Conservation (phyloP, 1,139 yeast genomes). For the Suhomyces yuchorum region DNA sequence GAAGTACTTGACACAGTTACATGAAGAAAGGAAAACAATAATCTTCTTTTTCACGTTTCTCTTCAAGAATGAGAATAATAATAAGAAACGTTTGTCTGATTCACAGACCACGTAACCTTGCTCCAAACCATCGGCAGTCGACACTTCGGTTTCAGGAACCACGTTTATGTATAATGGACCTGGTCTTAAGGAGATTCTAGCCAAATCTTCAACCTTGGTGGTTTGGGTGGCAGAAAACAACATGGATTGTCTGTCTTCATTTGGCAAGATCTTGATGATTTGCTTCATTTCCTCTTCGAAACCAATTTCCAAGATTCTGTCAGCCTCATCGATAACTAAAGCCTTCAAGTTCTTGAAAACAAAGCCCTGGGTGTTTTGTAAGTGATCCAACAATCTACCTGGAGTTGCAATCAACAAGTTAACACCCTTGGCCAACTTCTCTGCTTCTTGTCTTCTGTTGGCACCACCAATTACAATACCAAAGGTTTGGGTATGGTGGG, state of each 20-base stretch:
- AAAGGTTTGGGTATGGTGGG: slow-evolving; percentile 86
- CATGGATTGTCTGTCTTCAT: slow-evolving; percentile 94
- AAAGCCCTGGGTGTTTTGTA: slow-evolving; percentile 93
- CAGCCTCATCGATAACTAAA: slow-evolving; percentile 94
- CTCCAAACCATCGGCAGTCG: slow-evolving; percentile 96
- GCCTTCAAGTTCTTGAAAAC: slow-evolving; percentile 94
- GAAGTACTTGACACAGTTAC: slow-evolving; percentile 95
- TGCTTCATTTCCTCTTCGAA: slow-evolving; percentile 99
- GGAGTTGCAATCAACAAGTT: slow-evolving; percentile 95
- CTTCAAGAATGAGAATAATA: slow-evolving; percentile 88
- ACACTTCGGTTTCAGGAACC: slow-evolving; percentile 75
- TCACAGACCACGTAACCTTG: slow-evolving; percentile 99
- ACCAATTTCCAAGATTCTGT: slow-evolving; percentile 93
- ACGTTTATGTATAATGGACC: slow-evolving; percentile 97
- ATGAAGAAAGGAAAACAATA: slow-evolving; percentile 92
- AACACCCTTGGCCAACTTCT: slow-evolving; percentile 89
- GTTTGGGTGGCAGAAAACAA: slow-evolving; percentile 98
- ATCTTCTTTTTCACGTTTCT: slow-evolving; percentile 87
- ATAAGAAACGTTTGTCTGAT: slow-evolving; percentile 87
- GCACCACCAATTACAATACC: slow-evolving; percentile 99
- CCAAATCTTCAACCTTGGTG: slow-evolving; percentile 96
- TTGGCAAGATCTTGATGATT: slow-evolving; percentile 90
- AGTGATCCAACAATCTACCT: slow-evolving; percentile 92
- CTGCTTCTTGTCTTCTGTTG: slow-evolving; percentile 95
- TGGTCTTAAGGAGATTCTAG: slow-evolving; percentile 90